phyloP scores from a whole-genome alignment of 176 grass and related monocot genomes.

The Secale cereale region DNA sequence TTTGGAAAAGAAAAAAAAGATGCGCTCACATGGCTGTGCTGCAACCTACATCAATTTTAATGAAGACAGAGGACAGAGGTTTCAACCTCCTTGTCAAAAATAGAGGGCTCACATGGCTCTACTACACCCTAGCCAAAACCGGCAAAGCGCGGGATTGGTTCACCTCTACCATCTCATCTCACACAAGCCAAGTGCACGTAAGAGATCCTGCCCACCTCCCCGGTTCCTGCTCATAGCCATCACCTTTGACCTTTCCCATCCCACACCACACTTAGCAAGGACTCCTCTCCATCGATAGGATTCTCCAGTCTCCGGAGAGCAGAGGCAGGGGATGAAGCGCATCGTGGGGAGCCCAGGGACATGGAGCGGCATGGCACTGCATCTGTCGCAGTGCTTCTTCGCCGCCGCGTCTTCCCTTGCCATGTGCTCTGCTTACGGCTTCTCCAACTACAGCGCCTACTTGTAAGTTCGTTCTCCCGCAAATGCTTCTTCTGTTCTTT shows the following conservation, averaged over 20 bases:
- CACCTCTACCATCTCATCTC: not conserved
- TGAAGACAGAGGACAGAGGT: too few species aligned
- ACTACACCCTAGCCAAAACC: not conserved
- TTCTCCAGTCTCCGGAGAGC: not conserved
- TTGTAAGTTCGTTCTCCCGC: conserved; percentile 16
- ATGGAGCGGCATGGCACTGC: conserved; percentile 61
- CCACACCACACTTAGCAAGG: too few species aligned
- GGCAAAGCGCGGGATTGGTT: not conserved
- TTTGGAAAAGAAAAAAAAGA: too few species aligned
- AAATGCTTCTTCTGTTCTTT: too few species aligned
- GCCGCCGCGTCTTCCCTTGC: conserved; percentile 45
- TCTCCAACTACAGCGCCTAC: conserved; percentile 73
- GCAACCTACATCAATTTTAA: too few species aligned
- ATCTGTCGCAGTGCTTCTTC: conserved; percentile 51
- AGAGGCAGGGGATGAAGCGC: conserved; percentile 60
- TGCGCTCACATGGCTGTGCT: too few species aligned
- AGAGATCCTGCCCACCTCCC: too few species aligned
- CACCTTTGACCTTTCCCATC: too few species aligned
- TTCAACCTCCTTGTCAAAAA: too few species aligned
- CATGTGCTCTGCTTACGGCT: conserved; percentile 53
- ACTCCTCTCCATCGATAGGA: not conserved
- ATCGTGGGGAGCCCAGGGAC: conserved; percentile 69
- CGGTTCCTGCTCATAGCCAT: too few species aligned
- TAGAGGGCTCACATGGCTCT: not conserved
- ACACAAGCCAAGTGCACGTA: too few species aligned